Conservation (phyloP, 495 filamentous ascomycete species). For the Diplogelasinospora grovesii region DNA sequence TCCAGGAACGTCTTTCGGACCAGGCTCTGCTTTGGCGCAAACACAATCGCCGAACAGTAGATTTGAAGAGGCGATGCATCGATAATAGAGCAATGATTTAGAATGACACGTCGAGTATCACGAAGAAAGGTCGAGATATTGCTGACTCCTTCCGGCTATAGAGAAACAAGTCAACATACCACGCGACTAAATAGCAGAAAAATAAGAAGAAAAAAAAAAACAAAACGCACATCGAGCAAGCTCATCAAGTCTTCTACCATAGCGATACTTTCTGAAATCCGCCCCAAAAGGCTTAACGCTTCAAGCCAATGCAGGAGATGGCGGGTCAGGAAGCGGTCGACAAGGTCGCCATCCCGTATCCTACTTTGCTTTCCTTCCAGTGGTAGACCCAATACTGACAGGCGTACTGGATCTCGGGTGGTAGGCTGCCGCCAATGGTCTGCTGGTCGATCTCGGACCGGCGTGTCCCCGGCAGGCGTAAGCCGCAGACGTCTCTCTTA, state of each 20-base stretch:
- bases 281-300: constrained; percentile 27
- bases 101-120: constrained; percentile 23
- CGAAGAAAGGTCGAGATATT: constrained; percentile 9
- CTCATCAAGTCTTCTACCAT: constrained; percentile 3
- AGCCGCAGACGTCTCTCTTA: constrained; percentile 32
- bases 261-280: constrained; percentile 19
- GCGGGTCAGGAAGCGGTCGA: constrained; percentile 28
- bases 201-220: not conserved
- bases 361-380: constrained; percentile 23
- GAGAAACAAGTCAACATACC: constrained; percentile 3
- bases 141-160: constrained; percentile 1
- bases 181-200: not conserved
- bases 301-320: constrained; percentile 35
- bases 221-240: constrained; percentile 11
- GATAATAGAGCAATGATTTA: constrained; percentile 17
- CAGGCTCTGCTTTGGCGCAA: constrained; percentile 16
- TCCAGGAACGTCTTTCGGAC: constrained; percentile 8
- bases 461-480: constrained; percentile 22
- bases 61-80: constrained; percentile 16
- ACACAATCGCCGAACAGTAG: constrained; percentile 8
- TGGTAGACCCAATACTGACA: constrained; percentile 46
- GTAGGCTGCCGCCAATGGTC: constrained; percentile 17
- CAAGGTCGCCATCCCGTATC: constrained; percentile 16
- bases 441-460: constrained; percentile 9
- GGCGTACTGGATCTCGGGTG: constrained; percentile 20